phyloP scores from a whole-genome alignment of 2,329 filamentous ascomycete species.

The Ascosphaera acerosa region DNA sequence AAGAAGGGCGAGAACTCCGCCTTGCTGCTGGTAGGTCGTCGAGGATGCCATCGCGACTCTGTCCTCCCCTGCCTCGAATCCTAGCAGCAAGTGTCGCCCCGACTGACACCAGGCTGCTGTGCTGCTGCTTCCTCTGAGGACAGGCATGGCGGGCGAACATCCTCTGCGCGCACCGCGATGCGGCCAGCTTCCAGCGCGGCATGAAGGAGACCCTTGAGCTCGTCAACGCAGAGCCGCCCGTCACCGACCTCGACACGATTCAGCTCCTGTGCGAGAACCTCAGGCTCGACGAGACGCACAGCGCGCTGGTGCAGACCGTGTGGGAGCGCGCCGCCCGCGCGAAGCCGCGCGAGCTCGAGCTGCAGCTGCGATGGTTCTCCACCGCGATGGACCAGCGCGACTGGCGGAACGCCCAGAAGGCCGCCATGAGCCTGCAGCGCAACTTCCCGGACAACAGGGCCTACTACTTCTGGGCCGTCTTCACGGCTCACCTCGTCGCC shows the following conservation, averaged over 20 bases:
- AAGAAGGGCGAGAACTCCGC: conserved; percentile 27
- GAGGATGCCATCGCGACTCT: no score
- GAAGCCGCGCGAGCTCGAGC: conserved; percentile 18
- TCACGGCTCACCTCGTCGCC: conserved; percentile 20
- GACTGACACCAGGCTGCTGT: no score
- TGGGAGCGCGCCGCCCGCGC: conserved; percentile 24
- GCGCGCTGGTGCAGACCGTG: conserved; percentile 13
- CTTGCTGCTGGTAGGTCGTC: conserved; percentile 17
- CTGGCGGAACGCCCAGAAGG: conserved; percentile 25
- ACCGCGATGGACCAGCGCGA: conserved; percentile 17
- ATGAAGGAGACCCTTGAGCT: conserved; percentile 18
- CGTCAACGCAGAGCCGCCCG: conserved; percentile 18
- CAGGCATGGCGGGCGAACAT: conserved; percentile 22
- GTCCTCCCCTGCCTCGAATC: conserved; percentile 1
- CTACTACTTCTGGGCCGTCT: conserved; percentile 25
- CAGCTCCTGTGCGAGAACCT: conserved; percentile 19
- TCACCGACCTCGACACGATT: conserved; percentile 21
- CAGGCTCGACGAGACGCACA: conserved; percentile 12
- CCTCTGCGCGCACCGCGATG: conserved; percentile 17
- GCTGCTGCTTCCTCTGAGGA: no score
- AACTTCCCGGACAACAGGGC: conserved; percentile 23
- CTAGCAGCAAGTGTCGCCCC: no score
- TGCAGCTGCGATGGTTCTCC: conserved; percentile 22
- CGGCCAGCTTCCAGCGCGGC: conserved; percentile 19
- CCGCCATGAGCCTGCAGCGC: conserved; percentile 24